Evolutionary conservation across 768 basidiomycete genomes (phyloP).

Genomic region (Phlebiopsis gigantea): DNA sequence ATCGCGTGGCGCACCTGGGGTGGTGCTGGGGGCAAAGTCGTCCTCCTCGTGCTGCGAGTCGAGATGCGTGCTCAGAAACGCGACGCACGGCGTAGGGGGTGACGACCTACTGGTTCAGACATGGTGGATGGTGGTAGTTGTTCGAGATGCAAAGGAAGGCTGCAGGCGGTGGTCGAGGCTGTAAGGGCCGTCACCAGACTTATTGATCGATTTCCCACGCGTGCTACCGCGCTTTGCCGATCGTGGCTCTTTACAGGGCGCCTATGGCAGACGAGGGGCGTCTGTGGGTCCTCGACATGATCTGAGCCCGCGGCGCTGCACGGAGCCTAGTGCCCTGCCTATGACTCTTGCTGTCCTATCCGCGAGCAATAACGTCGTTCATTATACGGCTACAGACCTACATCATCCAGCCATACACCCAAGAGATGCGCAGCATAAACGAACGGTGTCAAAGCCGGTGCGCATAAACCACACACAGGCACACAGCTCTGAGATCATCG

Average conservation of each 20-base stretch:
- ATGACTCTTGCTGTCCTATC: background rate
- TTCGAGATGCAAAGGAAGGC: slow-evolving; percentile 12
- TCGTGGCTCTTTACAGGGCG: slow-evolving; percentile 13
- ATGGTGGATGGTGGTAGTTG: slow-evolving; percentile 31
- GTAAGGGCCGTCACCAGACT: slow-evolving; percentile 20
- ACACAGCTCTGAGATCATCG: background rate
- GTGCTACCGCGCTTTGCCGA: slow-evolving; percentile 42
- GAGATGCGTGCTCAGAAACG: background rate
- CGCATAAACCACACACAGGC: background rate
- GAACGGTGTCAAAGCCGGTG: background rate
- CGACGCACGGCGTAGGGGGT: background rate
- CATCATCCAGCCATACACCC: background rate
- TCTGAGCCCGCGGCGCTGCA: background rate
- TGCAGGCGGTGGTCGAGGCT: slow-evolving; percentile 18
- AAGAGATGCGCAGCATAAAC: background rate
- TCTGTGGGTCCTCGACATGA: background rate
- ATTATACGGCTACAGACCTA: background rate
- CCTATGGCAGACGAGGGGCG: background rate
- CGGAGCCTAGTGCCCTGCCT: too few species aligned
- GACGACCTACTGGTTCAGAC: slow-evolving; percentile 39
- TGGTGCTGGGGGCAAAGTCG: slow-evolving; percentile 61
- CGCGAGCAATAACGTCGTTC: background rate
- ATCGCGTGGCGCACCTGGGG: slow-evolving; percentile 48
- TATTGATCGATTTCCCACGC: slow-evolving; percentile 72
- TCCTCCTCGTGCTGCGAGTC: slow-evolving; percentile 57